Percentiles rank a stretch among this genome's conserved stretches.
These are phyloP conservation scores for Epicoccum sorghinum DNA, from an alignment of 2,329 filamentous ascomycete species.

Conservation along the genomic window DNA sequence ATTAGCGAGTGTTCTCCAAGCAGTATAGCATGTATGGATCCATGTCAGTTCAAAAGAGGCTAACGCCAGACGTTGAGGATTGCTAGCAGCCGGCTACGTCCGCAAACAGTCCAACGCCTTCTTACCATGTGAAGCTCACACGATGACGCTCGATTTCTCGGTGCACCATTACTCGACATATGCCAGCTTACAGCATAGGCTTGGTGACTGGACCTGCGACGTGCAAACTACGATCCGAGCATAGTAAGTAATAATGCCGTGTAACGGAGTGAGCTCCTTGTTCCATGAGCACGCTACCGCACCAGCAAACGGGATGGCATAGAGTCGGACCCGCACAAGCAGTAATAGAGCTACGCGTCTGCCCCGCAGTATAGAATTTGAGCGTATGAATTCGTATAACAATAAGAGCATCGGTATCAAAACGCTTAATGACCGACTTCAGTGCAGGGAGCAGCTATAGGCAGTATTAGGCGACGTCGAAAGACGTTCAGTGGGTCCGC, in stretches of 20 bases:
- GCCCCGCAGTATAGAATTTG: constrained; percentile 42
- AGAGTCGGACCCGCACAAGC: constrained; percentile 16
- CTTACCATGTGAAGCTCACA: constrained; percentile 2
- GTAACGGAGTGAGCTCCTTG: constrained; percentile 25
- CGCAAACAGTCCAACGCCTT: constrained; percentile 24
- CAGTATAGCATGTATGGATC: constrained; percentile 26
- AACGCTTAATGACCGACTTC: constrained; percentile 8
- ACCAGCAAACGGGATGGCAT: constrained; percentile 33
- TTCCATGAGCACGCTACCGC: constrained; percentile 28
- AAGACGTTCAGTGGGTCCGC: neutral
- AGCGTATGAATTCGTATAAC: constrained; percentile 2
- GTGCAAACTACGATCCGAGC: constrained; percentile 14
- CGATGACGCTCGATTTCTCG: neutral
- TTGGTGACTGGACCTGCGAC: constrained; percentile 16
- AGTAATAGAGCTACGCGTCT: constrained; percentile 26
- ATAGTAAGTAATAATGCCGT: constrained; percentile 7
- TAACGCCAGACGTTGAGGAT: constrained; percentile 43
- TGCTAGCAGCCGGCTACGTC: constrained; percentile 40
- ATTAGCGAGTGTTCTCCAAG: constrained; percentile 11
- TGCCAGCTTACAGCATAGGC: constrained; percentile 8
- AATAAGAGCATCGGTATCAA: constrained; percentile 6
- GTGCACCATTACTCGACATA: constrained; percentile 18
- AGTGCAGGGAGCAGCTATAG: constrained; percentile 9
- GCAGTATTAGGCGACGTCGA: constrained; percentile 9
- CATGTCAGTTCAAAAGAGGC: constrained; percentile 44